Percentiles rank a stretch among this genome's conserved stretches.
These are phyloP conservation scores for Phytophthora rubi DNA, from an alignment of 352 stramenopile genomes.

Conservation along the genomic window DNA sequence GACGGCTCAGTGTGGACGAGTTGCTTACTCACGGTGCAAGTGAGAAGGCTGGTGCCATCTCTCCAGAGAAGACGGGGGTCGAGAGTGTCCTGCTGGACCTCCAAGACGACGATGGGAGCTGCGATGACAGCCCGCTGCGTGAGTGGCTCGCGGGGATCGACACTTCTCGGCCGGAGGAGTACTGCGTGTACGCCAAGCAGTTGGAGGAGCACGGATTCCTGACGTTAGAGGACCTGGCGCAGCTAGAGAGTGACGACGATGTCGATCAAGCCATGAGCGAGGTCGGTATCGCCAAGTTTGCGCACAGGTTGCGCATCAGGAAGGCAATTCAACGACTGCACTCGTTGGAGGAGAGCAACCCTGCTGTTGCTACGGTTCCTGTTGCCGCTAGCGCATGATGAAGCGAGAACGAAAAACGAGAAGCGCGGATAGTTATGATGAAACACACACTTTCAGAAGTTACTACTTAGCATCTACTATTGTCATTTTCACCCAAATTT, in stretches of 20 bases:
- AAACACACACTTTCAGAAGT: constrained; percentile 37
- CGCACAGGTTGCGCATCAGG: constrained; percentile 68
- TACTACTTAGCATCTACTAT: constrained; percentile 46
- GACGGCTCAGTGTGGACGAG: constrained; percentile 63
- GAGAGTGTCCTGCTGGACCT: constrained; percentile 38
- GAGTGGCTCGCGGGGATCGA: constrained; percentile 70
- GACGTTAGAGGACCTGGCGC: constrained; percentile 57
- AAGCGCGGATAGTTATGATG: constrained; percentile 22
- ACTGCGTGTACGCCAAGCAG: constrained; percentile 58
- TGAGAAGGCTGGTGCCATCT: constrained; percentile 30
- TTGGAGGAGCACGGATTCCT: constrained; percentile 76
- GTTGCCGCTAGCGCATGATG: constrained; percentile 44
- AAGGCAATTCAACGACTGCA: constrained; percentile 72
- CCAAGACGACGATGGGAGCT: constrained; percentile 35
- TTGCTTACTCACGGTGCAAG: constrained; percentile 38
- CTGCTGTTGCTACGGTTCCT: constrained; percentile 30
- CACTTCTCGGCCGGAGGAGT: constrained; percentile 50
- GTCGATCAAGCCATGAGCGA: constrained; percentile 82
- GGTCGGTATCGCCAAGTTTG: constrained; percentile 79
- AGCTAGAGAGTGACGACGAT: constrained; percentile 66
- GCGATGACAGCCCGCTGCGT: constrained; percentile 39
- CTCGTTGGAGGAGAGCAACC: constrained; percentile 13
- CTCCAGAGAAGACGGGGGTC: constrained; percentile 45
- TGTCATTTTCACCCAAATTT: no score
- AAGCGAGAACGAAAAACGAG: constrained; percentile 8